Conservation (phyloP, 345 rosid species). For the Citrus cavaleriei region DNA sequence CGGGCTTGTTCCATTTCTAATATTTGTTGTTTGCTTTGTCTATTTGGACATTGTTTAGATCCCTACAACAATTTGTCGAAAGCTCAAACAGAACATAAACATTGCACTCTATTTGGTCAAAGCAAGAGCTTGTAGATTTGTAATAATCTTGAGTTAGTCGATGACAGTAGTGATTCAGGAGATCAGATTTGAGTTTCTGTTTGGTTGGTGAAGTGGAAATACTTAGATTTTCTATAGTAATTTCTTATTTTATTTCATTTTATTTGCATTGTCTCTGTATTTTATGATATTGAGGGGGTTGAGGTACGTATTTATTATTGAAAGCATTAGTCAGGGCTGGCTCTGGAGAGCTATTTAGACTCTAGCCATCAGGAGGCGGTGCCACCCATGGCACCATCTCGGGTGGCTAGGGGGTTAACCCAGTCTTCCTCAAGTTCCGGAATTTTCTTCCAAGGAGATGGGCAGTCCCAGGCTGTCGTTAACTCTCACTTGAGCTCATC, state of each 20-base stretch:
- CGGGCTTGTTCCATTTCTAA: slow-evolving; percentile 16
- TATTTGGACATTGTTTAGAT: slow-evolving; percentile 34
- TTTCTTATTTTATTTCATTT: background rate
- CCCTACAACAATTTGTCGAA: slow-evolving; percentile 36
- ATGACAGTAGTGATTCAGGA: slow-evolving; percentile 19
- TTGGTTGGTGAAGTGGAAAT: slow-evolving; percentile 27
- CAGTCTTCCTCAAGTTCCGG: slow-evolving; percentile 95
- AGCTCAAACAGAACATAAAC: slow-evolving; percentile 36
- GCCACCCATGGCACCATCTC: slow-evolving; percentile 71
- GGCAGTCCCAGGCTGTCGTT: slow-evolving; percentile 80
- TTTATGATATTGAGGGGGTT: slow-evolving; percentile 26
- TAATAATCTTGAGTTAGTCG: slow-evolving; percentile 21
- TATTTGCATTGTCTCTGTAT: slow-evolving; percentile 15
- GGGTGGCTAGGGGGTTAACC: slow-evolving; percentile 74
- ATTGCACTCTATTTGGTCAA: slow-evolving; percentile 25
- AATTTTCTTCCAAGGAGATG: slow-evolving; percentile 93
- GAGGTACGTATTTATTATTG: slow-evolving; percentile 22
- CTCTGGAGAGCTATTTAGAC: slow-evolving; percentile 72
- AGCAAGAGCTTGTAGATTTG: slow-evolving; percentile 21
- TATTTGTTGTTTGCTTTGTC: slow-evolving; percentile 25
- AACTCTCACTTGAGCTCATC: slow-evolving; percentile 86
- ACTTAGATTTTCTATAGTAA: slow-evolving; percentile 1
- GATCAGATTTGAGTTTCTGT: slow-evolving; percentile 18
- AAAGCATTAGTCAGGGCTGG: slow-evolving; percentile 44
- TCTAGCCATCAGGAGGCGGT: slow-evolving; percentile 51